Evolutionary conservation across 129 eudicot genomes (phyloP).

Genomic region (Lactuca sativa): DNA sequence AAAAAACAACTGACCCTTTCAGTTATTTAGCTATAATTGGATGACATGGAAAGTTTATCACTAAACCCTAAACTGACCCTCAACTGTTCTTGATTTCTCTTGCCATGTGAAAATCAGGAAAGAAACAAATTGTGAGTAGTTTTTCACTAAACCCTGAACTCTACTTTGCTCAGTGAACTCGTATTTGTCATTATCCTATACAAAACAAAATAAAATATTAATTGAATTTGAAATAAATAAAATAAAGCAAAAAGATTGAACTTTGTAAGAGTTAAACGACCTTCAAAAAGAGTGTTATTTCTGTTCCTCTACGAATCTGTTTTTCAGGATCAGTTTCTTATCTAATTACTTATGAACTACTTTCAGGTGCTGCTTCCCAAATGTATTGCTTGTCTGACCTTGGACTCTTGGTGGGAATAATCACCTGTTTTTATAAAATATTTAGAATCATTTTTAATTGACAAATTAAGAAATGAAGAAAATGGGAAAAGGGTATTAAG

Average conservation of each 20-base stretch:
- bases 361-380: conserved; percentile 91
- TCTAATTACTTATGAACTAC: conserved; percentile 69
- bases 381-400: conserved; percentile 82
- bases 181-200: conserved; percentile 90
- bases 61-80: too few relatives aligned
- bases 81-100: conserved; percentile 92
- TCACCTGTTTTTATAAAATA: conserved; percentile 50
- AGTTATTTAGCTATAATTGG: too few relatives aligned
- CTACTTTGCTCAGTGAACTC: conserved; percentile 82
- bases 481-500: not conserved
- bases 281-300: conserved; percentile 82
- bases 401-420: conserved; percentile 85
- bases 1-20: too few relatives aligned
- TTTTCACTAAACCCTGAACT: conserved; percentile 86
- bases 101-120: conserved; percentile 97
- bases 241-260: not conserved
- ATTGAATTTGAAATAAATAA: not conserved
- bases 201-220: not conserved
- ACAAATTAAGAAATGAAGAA: not conserved
- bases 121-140: conserved; percentile 92
- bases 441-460: not conserved
- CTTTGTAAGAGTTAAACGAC: conserved; percentile 29
- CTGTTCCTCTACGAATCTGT: conserved; percentile 77
- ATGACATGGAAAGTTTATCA: too few relatives aligned
- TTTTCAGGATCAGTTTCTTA: conserved; percentile 90